Conservation (phyloP, 2,329 filamentous ascomycete genomes). For the Lachnum nothofagi region DNA sequence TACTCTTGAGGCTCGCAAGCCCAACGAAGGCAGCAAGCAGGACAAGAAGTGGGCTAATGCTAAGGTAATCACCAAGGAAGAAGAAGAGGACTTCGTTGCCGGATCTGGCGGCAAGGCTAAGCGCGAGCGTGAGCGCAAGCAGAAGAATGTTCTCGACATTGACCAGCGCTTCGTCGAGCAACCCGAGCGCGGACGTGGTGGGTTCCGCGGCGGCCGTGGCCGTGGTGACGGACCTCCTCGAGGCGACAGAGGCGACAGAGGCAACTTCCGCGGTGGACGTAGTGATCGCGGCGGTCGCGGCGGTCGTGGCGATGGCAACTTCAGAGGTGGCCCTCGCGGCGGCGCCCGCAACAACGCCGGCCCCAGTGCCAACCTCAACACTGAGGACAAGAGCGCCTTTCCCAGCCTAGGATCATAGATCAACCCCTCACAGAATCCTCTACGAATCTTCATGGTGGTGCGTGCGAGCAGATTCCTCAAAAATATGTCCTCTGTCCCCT, state of each 20-base stretch:
- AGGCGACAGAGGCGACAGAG: conserved; percentile 45
- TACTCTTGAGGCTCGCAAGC: conserved; percentile 69
- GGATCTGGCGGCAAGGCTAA: conserved; percentile 69
- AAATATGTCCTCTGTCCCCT: conserved; percentile 13
- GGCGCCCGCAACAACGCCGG: conserved; percentile 34
- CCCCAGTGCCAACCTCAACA: conserved; percentile 39
- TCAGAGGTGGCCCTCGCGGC: conserved; percentile 37
- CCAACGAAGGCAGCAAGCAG: conserved; percentile 84
- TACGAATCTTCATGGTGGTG: conserved; percentile 17
- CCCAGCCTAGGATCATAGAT: conserved; percentile 44
- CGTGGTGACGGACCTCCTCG: conserved; percentile 49
- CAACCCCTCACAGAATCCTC: conserved; percentile 13
- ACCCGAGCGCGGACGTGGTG: conserved; percentile 51
- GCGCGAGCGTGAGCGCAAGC: conserved; percentile 85
- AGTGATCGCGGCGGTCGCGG: conserved; percentile 42
- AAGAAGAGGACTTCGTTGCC: conserved; percentile 71
- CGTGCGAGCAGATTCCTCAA: conserved; percentile 5
- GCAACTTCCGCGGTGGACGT: conserved; percentile 38
- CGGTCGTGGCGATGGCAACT: conserved; percentile 38
- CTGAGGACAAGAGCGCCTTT: conserved; percentile 47
- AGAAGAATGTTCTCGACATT: conserved; percentile 84
- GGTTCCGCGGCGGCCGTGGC: conserved; percentile 40
- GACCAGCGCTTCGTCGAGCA: conserved; percentile 77
- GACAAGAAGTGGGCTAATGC: conserved; percentile 92
- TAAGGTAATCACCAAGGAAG: conserved; percentile 62